Evolutionary conservation across 1,284 basidiomycete species (phyloP), one percentile per base, ranked within the genome.

Genomic region (Tylopilus sp.): DNA sequence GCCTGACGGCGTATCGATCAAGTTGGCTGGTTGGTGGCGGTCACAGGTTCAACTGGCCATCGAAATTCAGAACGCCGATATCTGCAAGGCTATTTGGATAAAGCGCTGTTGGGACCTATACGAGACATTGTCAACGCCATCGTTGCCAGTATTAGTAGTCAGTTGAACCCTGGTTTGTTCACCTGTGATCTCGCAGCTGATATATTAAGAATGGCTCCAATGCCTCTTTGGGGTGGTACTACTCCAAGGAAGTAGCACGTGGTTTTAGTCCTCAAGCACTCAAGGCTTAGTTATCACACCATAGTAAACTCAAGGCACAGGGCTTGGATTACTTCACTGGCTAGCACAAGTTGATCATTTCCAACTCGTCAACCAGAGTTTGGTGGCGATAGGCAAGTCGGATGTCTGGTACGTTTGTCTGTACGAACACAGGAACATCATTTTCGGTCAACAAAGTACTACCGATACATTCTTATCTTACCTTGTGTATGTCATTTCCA

Each of bases 351-450:
- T 82, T 78, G 68, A 93, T 89, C 86, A 93, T 86, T n/a, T 85
- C 84, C 34, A 97, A 83, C 78, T 98, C 97, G 74, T 95, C 95
- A 64, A 93, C 77, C 58, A 99, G 82, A 4, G 96, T 98, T 73
- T 92, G 89, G 72, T 96, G 91, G n/a, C 97, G 87, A 81, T 94
- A 98, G 27, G 90, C 88, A 48, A 98, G 84, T 27, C 97, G 88
- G 68, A 92, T 91, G 77, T 98, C 90, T 7, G 98, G 98, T 9
- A 99, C 96, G 74, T 99, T 99, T 41, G 97, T 98, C 93, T 95
- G 65, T n/a, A 39, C 27, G 53, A 31, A 66, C 17, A 6, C 42
- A 23, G 33, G 31, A n/a, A 23, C 13, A 58, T 42, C 67, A 54
- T 63, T 64, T 39, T 31, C 54, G 72, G 56, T 67, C 65, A 71